These are phyloP conservation scores for Strombidium stylifer DNA, from an alignment of 73 alveolate species.

Conservation along the genomic window DNA sequence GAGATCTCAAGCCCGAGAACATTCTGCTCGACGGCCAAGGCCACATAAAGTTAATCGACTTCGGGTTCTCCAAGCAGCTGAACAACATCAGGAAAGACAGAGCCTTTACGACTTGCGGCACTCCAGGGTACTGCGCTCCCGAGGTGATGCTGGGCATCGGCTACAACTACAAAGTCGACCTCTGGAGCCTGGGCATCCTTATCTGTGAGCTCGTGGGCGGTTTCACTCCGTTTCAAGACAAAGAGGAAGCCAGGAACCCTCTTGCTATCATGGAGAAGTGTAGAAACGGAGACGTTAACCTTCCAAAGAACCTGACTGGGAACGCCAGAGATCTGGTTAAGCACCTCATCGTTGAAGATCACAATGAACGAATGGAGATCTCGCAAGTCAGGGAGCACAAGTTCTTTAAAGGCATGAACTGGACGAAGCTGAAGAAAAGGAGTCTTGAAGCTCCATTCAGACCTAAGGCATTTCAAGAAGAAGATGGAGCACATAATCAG, in stretches of 20 bases:
- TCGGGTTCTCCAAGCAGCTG: conserved; percentile 48
- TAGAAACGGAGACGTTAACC: neutral
- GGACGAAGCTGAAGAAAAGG: conserved; percentile 63
- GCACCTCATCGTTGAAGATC: conserved; percentile 42
- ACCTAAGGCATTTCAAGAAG: too few relatives aligned
- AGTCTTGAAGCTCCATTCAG: too few relatives aligned
- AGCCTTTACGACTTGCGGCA: conserved; percentile 63
- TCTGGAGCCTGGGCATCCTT: conserved; percentile 79
- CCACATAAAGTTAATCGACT: conserved; percentile 67
- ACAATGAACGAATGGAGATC: conserved; percentile 35
- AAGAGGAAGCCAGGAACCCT: conserved; percentile 28
- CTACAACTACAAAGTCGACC: conserved; percentile 67
- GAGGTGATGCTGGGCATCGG: conserved; percentile 76
- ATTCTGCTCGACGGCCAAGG: conserved; percentile 69
- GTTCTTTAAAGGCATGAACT: conserved; percentile 64
- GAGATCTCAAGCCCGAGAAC: conserved; percentile 84
- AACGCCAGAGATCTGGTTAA: conserved; percentile 45
- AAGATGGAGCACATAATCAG: too few relatives aligned
- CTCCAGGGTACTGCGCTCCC: conserved; percentile 81
- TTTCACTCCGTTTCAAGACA: conserved; percentile 50
- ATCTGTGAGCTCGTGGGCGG: conserved; percentile 76
- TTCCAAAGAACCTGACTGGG: conserved; percentile 18
- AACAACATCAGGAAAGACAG: conserved; percentile 25
- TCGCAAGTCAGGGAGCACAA: conserved; percentile 56
- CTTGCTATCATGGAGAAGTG: neutral